phyloP scores from a whole-genome alignment of 1,284 basidiomycete genomes.

The Pseudozyma sp. region DNA sequence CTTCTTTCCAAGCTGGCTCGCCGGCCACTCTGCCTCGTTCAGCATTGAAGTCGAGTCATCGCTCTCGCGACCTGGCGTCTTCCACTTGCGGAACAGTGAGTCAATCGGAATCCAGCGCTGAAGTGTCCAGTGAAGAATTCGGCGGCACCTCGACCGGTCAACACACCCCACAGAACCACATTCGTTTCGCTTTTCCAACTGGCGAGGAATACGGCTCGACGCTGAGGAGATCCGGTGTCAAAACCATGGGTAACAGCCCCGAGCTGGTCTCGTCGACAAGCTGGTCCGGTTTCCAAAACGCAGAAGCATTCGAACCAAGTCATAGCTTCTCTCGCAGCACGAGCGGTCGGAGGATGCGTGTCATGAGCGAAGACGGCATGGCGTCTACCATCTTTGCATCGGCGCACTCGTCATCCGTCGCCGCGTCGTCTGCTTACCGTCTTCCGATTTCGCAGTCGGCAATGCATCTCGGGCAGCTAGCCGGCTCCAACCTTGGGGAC shows the following conservation, averaged over 20 bases:
- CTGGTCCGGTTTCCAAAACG: conserved; percentile 2
- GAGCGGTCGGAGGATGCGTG: conserved; percentile 36
- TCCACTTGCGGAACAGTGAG: not conserved
- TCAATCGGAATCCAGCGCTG: conserved; percentile 38
- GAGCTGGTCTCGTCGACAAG: conserved; percentile 14
- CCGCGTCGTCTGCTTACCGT: conserved; percentile 10
- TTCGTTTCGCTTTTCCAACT: conserved; percentile 19
- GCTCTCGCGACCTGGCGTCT: conserved; percentile 6
- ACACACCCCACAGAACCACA: conserved; percentile 19
- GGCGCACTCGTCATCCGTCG: conserved; percentile 1
- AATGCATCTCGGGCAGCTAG: conserved; percentile 24
- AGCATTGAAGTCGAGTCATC: conserved; percentile 13
- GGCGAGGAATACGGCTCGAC: not conserved
- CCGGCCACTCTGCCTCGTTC: conserved; percentile 33
- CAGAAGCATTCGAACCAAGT: conserved; percentile 15
- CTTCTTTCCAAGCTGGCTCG: conserved; percentile 21
- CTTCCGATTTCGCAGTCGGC: conserved; percentile 31
- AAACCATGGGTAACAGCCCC: conserved; percentile 28
- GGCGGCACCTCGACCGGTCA: conserved; percentile 17
- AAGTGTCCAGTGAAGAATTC: conserved; percentile 44
- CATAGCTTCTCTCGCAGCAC: conserved; percentile 32
- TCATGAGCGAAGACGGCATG: conserved; percentile 55
- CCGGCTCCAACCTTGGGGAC: not conserved
- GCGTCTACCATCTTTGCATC: conserved; percentile 20
- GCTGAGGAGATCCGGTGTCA: conserved; percentile 7